phyloP scores from a whole-genome alignment of 2,329 filamentous ascomycete genomes.

The Botrytis aclada region DNA sequence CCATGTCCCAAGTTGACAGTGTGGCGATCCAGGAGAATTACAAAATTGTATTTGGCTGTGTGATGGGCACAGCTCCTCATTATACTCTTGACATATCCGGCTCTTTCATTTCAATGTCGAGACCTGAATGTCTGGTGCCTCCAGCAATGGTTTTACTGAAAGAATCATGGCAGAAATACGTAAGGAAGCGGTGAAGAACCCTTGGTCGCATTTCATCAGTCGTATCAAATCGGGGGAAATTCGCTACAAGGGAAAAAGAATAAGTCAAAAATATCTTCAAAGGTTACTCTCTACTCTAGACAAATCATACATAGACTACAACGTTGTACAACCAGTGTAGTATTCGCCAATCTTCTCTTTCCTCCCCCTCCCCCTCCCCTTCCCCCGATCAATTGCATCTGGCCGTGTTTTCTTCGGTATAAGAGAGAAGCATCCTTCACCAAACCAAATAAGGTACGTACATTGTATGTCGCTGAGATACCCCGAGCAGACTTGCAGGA shows the following conservation, averaged over 20 bases:
- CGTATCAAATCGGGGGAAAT: not conserved
- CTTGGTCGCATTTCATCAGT: not conserved
- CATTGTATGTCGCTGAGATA: not conserved
- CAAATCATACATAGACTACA: not conserved
- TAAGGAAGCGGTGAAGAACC: not conserved
- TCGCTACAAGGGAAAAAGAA: not conserved
- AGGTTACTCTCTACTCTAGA: not conserved
- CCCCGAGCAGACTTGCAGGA: slow-evolving; percentile 15
- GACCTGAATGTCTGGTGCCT: not conserved
- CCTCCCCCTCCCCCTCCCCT: not conserved
- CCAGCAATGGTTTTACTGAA: not conserved
- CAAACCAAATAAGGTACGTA: slow-evolving; percentile 3
- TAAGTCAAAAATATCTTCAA: not conserved
- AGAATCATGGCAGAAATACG: not conserved
- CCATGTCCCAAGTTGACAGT: fast-evolving
- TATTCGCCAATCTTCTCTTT: not conserved
- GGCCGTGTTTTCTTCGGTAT: not conserved
- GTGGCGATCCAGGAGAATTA: no score
- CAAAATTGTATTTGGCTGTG: not conserved
- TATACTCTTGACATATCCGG: no score
- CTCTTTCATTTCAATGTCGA: not conserved
- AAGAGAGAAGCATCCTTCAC: not conserved
- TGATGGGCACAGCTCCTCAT: not conserved
- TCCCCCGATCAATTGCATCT: not conserved
- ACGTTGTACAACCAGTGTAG: not conserved